Base-by-base conservation (phyloP, 2,329 filamentous ascomycete species). In the Metarhizium brunneum region DNA sequence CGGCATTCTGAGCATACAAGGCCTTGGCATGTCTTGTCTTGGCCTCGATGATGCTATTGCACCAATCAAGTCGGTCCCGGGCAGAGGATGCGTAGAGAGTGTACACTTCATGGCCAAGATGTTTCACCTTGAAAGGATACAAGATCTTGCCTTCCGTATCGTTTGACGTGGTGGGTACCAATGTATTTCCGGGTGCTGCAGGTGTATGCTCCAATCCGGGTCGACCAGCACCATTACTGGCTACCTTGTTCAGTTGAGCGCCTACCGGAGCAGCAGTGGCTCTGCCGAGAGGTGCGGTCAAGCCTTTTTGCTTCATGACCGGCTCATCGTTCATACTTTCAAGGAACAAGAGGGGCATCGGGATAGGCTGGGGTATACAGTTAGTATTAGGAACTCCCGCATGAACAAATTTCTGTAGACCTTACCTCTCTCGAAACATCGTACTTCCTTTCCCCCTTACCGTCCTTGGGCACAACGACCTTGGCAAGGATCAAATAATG, bases 401-500 rank as follows among this genome's bases (percentile, higher is more conserved):
- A 35, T 6, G 51, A 14, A 32, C 16, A 35, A 13, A 18, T 10
- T 20, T 18, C 7, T 30, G 11, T 35, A 35, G 32, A 11, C 43
- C 80, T 72, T 71, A 87, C 85, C 71, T 95, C 80, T 69, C 95
- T 92, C 1, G 92, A 96, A 36, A 99, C 92, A 69, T 99, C 94
- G 63, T 94, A 99, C 63, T 89, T 90, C 71, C 87, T 94, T 54
- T 86, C 80, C n/a, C 81, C 82, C 50, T 82, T 83, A 48, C 84
- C 80, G 48, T 85, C 82, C 64, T 91, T 90, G 49, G 84, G 77
- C 11, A 80, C 77, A 3, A 85, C 78, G 7, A 90, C 79, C 75
- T 99, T 99, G 43, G 94, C 88, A 48, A 99, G 75, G 38, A 99
- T 92, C 42, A 99, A 80, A 69, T 96, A 99, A 71, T 99, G 92